Percentiles rank a stretch among this genome's conserved stretches.
Conservation (phyloP, 2,329 filamentous ascomycete species). For the Emericellopsis atlantica region DNA sequence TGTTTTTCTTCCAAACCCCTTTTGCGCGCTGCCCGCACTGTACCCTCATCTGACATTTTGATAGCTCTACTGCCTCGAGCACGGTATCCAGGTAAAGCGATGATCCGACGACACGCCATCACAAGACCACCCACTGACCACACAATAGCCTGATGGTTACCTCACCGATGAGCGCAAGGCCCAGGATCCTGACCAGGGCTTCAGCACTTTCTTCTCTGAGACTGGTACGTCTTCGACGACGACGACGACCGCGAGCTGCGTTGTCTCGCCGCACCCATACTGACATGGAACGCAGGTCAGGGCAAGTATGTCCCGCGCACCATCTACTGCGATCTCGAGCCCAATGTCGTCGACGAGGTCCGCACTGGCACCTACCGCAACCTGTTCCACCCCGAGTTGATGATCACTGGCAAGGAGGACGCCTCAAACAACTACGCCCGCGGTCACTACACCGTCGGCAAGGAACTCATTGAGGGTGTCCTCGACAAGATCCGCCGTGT, state of each 20-base stretch:
- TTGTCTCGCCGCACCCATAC: too few species aligned
- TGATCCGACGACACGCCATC: background rate
- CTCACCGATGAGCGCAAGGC: slow-evolving; percentile 96
- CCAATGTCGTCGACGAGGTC: slow-evolving; percentile 98
- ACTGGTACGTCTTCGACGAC: slow-evolving; percentile 50
- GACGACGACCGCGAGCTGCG: background rate
- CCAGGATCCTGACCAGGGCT: slow-evolving; percentile 86
- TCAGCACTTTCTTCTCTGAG: slow-evolving; percentile 99
- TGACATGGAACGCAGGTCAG: slow-evolving; percentile 49
- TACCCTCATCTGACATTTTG: background rate
- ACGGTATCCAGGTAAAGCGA: slow-evolving; percentile 83
- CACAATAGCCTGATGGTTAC: slow-evolving; percentile 80
- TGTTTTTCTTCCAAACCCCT: slow-evolving; percentile 25
- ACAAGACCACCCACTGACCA: background rate
- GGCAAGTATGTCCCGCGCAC: slow-evolving; percentile 98
- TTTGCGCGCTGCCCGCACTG: background rate
- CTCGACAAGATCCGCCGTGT: slow-evolving; percentile 96
- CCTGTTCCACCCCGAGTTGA: slow-evolving; percentile 97
- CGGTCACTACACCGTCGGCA: slow-evolving; percentile 98
- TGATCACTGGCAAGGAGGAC: slow-evolving; percentile 99
- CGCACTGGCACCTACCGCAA: slow-evolving; percentile 92
- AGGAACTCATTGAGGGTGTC: slow-evolving; percentile 97
- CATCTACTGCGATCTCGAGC: slow-evolving; percentile 99
- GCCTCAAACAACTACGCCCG: slow-evolving; percentile 99
- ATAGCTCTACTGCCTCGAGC: slow-evolving; percentile 99